phyloP scores from a whole-genome alignment of 441 rosid genomes.

The Bocquillonia castaneifolia region DNA sequence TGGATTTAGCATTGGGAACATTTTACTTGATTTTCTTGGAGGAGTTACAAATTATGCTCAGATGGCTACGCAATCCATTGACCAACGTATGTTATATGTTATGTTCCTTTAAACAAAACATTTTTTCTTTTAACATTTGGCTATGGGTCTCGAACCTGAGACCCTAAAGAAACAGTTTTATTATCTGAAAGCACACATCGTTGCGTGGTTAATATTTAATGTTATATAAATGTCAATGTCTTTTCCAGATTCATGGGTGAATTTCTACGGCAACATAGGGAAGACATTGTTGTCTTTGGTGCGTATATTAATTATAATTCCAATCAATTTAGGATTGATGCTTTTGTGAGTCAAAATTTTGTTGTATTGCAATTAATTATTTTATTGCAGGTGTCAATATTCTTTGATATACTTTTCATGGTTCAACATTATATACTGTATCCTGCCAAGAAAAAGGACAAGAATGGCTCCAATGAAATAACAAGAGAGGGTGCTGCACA shows the following conservation, averaged over 20 bases:
- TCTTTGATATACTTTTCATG: constrained; percentile 72
- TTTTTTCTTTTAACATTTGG: no score
- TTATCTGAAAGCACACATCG: no score
- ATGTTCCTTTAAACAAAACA: constrained; percentile 6
- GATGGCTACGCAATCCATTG: constrained; percentile 74
- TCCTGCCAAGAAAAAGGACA: constrained; percentile 41
- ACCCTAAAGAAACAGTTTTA: no score
- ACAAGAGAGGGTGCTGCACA: constrained; percentile 29
- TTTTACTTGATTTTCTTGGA: constrained; percentile 82
- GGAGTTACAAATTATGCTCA: constrained; percentile 71
- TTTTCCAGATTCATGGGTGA: constrained; percentile 82
- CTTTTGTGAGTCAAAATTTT: neutral
- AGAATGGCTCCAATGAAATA: constrained; percentile 48
- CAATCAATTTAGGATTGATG: neutral
- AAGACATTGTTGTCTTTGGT: constrained; percentile 80
- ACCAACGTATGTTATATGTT: constrained; percentile 62
- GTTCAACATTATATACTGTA: constrained; percentile 37
- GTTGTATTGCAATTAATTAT: constrained; percentile 2
- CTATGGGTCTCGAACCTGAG: no score
- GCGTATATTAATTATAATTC: constrained; percentile 10
- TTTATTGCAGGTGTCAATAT: constrained; percentile 58
- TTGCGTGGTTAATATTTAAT: no score
- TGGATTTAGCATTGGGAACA: constrained; percentile 85
- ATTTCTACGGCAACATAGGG: constrained; percentile 91
- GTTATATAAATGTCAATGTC: constrained; percentile 11